Evolutionary conservation across 371 early-diverging fungal species (phyloP), one percentile per base, ranked within the genome.

Genomic region (Actinomortierella ambigua): DNA sequence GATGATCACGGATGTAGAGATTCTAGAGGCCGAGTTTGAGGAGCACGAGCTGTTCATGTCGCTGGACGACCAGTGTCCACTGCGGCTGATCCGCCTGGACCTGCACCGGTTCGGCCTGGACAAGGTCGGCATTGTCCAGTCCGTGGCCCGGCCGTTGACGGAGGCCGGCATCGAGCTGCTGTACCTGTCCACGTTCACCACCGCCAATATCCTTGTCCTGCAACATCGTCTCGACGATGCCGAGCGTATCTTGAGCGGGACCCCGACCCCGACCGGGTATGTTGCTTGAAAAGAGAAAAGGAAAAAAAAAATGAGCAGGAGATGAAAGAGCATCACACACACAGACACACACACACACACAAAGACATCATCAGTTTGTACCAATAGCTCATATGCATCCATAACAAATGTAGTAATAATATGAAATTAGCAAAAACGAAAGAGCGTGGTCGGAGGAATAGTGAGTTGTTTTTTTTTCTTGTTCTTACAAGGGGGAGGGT

Each of bases 61-160:
- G 57, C 78, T 82, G 65, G 82, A 78, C 18, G 82, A 79, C 18
- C 81, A 84, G 3, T 77, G 77, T 26, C 79, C 85, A 1, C 80
- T 88, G 29, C 82, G 88, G 34, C 85, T 89, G 28, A 88, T 91
- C 57, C 90, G 90, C 59, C 82, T 91, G 52, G 89, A 89, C 68
- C 77, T 91, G 65, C 82, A 83, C 50, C 82, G 85, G n/a, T 82
- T 79, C 58, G 82, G 81, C 9, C 68, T 81, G n/a, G 92, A 91
- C 62, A 78, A 85, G 44, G 88, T 83, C 54, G 92, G 92, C 65
- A 90, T 91, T 61, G 88, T 90, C 9, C 84, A 85, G 57, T 89
- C 90, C 13, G 89, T 91, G 58, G 84, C 89, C n/a, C 82, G 88
- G 55, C 90, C 88, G 7, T 78, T 91, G 51, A 82, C 82, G 0